Evolutionary conservation across 139 green algal species (phyloP).

Genomic region (Closterium sp.): DNA sequence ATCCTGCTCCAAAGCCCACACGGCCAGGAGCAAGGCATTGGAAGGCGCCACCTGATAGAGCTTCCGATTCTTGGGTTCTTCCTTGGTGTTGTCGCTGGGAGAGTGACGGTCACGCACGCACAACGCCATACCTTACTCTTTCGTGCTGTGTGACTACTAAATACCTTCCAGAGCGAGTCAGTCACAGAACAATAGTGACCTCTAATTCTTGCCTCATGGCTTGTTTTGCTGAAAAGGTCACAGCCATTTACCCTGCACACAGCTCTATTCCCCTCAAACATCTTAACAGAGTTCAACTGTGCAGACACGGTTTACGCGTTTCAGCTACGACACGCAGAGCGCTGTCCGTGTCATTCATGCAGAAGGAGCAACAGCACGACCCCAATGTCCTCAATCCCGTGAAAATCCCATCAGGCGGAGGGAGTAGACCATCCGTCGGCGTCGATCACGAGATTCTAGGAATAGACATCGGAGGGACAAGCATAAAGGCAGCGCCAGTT

Average conservation of each 20-base stretch:
- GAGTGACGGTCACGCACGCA: not conserved
- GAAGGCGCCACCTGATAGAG: not conserved
- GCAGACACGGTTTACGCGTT: not conserved
- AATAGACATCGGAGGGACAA: constrained; percentile 44
- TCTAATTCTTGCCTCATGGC: not conserved
- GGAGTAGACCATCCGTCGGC: not conserved
- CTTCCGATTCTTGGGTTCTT: not conserved
- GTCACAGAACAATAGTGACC: too few species aligned
- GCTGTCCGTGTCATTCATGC: not conserved
- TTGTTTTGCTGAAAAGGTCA: not conserved
- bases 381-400: not conserved
- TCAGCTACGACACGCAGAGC: not conserved
- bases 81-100: not conserved
- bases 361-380: not conserved
- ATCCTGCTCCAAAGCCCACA: not conserved
- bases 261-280: not conserved
- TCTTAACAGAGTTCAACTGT: not conserved
- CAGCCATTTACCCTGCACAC: not conserved
- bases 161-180: too few species aligned
- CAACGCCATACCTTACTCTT: too few species aligned
- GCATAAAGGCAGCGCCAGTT: constrained; percentile 37
- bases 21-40: not conserved
- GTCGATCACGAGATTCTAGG: constrained; percentile 22
- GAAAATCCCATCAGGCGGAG: not conserved
- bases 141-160: too few species aligned